Conservation (phyloP, 495 filamentous ascomycete genomes). For the Aspergillus mulundensis region DNA sequence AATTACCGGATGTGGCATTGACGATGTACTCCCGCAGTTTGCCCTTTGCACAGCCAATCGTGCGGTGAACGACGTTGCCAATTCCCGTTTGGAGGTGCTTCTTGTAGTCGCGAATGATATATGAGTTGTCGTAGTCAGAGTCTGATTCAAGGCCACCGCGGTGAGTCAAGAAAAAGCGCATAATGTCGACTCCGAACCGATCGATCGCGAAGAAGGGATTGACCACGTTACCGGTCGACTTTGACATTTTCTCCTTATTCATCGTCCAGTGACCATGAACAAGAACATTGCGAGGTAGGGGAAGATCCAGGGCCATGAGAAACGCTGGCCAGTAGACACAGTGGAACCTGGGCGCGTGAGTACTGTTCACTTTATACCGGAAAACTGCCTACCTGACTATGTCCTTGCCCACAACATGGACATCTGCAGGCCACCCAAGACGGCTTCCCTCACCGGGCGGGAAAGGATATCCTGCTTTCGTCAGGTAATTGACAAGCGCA, state of each 20-base stretch:
- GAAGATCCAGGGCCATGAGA: slow-evolving; percentile 81
- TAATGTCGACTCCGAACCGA: slow-evolving; percentile 78
- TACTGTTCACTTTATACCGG: background rate
- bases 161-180: slow-evolving; percentile 82
- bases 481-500: slow-evolving; percentile 90
- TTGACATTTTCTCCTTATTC: slow-evolving; percentile 87
- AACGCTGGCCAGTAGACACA: slow-evolving; percentile 98
- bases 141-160: slow-evolving; percentile 73
- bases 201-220: slow-evolving; percentile 92
- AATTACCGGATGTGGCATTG: slow-evolving; percentile 30
- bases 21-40: slow-evolving; percentile 54
- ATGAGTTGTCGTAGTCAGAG: slow-evolving; percentile 75
- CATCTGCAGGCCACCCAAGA: slow-evolving; percentile 82
- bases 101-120: slow-evolving; percentile 73
- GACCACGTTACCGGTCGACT: slow-evolving; percentile 89
- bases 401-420: slow-evolving; percentile 94
- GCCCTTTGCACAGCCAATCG: slow-evolving; percentile 65
- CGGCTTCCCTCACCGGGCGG: slow-evolving; percentile 61
- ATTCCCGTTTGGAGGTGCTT: slow-evolving; percentile 67
- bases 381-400: slow-evolving; percentile 61
- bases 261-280: slow-evolving; percentile 96
- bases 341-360: slow-evolving; percentile 59
- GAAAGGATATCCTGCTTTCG: slow-evolving; percentile 76
- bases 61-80: slow-evolving; percentile 72
- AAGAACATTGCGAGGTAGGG: slow-evolving; percentile 75